phyloP scores from a whole-genome alignment of 768 basidiomycete genomes.

The Suillus tomentosus region DNA sequence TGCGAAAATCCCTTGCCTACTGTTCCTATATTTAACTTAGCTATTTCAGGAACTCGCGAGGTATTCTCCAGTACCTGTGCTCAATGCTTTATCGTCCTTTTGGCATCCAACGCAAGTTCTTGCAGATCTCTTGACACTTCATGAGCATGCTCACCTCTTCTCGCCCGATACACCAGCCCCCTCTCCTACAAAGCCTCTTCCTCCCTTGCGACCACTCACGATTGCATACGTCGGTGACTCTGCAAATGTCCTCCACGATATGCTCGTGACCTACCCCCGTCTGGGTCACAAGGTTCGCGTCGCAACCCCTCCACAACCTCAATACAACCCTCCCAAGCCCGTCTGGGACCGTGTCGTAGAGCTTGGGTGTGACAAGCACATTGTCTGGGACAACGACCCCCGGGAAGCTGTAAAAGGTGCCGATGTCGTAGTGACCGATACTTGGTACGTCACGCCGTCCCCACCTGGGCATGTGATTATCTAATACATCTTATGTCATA shows the following conservation, averaged over 20 bases:
- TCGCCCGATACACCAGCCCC: conserved; percentile 25
- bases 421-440: conserved; percentile 96
- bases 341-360: conserved; percentile 85
- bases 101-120: conserved; percentile 98
- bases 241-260: conserved; percentile 94
- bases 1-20: conserved; percentile 35
- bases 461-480: background rate
- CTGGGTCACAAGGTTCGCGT: conserved; percentile 86
- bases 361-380: conserved; percentile 69
- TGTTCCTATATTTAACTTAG: conserved; percentile 1
- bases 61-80: conserved; percentile 89
- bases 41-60: conserved; percentile 78
- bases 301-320: conserved; percentile 66
- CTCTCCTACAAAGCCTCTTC: conserved; percentile 36
- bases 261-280: conserved; percentile 93
- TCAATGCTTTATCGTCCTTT: conserved; percentile 93
- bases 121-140: conserved; percentile 88
- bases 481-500: conserved; percentile 28
- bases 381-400: conserved; percentile 78
- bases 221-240: conserved; percentile 94
- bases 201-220: conserved; percentile 74
- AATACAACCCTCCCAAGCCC: conserved; percentile 64
- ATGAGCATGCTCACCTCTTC: conserved; percentile 70
- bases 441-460: conserved; percentile 59
- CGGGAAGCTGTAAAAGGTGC: conserved; percentile 86